A percentile compares a stretch with the other conserved stretches of the same genome.
Evolutionary conservation across 108 stramenopile genomes (phyloP).

Genomic region (Asterionellopsis glacialis): DNA sequence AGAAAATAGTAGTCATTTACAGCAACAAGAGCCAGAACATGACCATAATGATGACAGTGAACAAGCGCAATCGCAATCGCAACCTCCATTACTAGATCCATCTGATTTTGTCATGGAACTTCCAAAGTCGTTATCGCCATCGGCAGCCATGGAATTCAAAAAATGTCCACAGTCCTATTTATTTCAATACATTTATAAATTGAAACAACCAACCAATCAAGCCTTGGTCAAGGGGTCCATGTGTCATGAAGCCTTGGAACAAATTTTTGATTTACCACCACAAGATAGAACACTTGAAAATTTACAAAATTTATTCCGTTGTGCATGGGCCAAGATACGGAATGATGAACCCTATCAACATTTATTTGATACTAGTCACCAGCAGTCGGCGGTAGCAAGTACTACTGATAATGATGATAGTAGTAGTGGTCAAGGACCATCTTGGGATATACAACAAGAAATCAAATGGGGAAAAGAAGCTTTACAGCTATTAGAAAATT

Average conservation of each 20-base stretch:
- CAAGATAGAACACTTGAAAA: constrained; percentile 58
- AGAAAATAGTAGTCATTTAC: too few relatives aligned
- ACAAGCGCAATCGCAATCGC: too few relatives aligned
- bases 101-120: not conserved
- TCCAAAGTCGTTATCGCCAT: constrained; percentile 73
- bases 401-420: constrained; percentile 21
- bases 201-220: constrained; percentile 55
- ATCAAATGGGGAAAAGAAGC: constrained; percentile 70
- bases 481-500: constrained; percentile 67
- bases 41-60: not conserved
- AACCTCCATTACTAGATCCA: not conserved
- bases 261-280: constrained; percentile 76
- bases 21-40: too few relatives aligned
- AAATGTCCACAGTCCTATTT: constrained; percentile 85
- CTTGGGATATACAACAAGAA: constrained; percentile 54
- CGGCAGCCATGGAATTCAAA: constrained; percentile 65
- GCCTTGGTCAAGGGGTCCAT: constrained; percentile 68
- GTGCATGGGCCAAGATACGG: constrained; percentile 46
- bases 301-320: constrained; percentile 77
- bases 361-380: constrained; percentile 36
- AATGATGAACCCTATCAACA: constrained; percentile 34
- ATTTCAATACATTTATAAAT: constrained; percentile 71
- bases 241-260: constrained; percentile 77
- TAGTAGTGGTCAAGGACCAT: not conserved
- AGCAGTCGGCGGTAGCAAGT: too few relatives aligned